Percentiles rank a stretch among this genome's conserved stretches.
phyloP scores from a whole-genome alignment of 768 basidiomycete species.

The Podaxis carcinomalis region DNA sequence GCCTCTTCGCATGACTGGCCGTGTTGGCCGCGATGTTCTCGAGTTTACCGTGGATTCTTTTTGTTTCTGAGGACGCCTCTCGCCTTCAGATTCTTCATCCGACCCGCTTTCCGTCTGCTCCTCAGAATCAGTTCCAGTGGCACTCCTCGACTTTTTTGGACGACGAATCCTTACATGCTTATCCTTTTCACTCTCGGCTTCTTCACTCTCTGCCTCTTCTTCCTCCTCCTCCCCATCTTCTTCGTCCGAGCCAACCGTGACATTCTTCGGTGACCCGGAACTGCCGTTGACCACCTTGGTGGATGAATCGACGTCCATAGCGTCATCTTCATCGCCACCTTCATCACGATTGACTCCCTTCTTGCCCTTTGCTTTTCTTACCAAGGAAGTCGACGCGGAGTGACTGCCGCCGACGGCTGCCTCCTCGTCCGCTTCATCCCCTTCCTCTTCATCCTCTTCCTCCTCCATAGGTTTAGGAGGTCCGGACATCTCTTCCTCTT shows the following conservation, averaged over 20 bases:
- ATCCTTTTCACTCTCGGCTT: slow-evolving; percentile 14
- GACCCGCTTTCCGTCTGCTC: slow-evolving; percentile 18
- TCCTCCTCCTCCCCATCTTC: slow-evolving; percentile 15
- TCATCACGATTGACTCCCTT: slow-evolving; percentile 2
- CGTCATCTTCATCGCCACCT: slow-evolving; percentile 17
- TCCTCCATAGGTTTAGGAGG: slow-evolving; percentile 58
- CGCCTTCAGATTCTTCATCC: slow-evolving; percentile 18
- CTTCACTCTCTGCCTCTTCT: slow-evolving; percentile 13
- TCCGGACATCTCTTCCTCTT: slow-evolving; percentile 56
- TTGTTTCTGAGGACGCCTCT: not conserved
- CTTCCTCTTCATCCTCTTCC: slow-evolving; percentile 41
- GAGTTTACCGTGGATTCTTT: slow-evolving; percentile 12
- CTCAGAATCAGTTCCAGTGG: slow-evolving; percentile 13
- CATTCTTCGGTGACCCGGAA: not conserved
- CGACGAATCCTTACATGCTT: slow-evolving; percentile 7
- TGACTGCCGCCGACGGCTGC: not conserved
- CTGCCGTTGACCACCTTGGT: not conserved
- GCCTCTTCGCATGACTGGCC: not conserved
- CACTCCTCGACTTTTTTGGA: slow-evolving; percentile 11
- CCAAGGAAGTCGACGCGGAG: slow-evolving; percentile 10
- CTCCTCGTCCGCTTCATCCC: slow-evolving; percentile 11
- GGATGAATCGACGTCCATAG: slow-evolving; percentile 12
- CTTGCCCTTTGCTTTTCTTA: slow-evolving; percentile 14
- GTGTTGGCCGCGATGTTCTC: slow-evolving; percentile 8
- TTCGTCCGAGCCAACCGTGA: slow-evolving; percentile 5